Evolutionary conservation across 2,329 filamentous ascomycete genomes (phyloP).

Genomic region (Rutstroemia sydowiana): DNA sequence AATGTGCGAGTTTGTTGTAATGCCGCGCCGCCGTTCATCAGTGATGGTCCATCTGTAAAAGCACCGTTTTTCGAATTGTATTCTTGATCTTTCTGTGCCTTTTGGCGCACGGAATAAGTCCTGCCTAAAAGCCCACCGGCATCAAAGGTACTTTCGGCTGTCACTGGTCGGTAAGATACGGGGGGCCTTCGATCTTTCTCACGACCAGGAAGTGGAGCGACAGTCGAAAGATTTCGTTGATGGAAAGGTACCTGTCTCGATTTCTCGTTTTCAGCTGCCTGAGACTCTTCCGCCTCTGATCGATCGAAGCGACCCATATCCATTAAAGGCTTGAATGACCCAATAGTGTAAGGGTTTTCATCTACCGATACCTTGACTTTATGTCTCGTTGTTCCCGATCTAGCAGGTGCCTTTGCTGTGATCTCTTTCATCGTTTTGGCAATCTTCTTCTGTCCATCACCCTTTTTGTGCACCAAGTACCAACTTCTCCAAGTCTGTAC

Average conservation of each 20-base stretch:
- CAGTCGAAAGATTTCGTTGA: slow-evolving; percentile 21
- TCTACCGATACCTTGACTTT: slow-evolving; percentile 35
- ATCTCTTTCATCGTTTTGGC: slow-evolving; percentile 18
- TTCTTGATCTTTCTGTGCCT: slow-evolving; percentile 25
- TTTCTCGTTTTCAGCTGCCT: slow-evolving; percentile 25
- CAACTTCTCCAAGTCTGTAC: slow-evolving; percentile 84
- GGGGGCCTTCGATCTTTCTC: slow-evolving; percentile 16
- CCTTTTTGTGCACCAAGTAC: slow-evolving; percentile 73
- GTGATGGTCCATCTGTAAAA: slow-evolving; percentile 50
- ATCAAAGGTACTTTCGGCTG: slow-evolving; percentile 35
- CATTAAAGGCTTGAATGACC: slow-evolving; percentile 60
- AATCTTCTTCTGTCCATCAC: slow-evolving; percentile 28
- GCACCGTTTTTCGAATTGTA: slow-evolving; percentile 28
- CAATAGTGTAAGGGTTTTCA: slow-evolving; percentile 53
- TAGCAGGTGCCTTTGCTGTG: not conserved
- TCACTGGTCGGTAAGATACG: slow-evolving; percentile 19
- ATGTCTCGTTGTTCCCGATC: slow-evolving; percentile 13
- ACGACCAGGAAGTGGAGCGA: not conserved
- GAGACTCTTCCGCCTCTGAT: slow-evolving; percentile 11
- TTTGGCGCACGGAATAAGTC: slow-evolving; percentile 40
- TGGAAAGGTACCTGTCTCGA: slow-evolving; percentile 28
- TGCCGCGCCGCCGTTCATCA: slow-evolving; percentile 42
- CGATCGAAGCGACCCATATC: slow-evolving; percentile 51
- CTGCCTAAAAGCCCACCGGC: slow-evolving; percentile 41
- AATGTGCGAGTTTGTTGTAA: slow-evolving; percentile 24